Conservation (phyloP, 1,139 yeast genomes). For the Lodderomyces theae region DNA sequence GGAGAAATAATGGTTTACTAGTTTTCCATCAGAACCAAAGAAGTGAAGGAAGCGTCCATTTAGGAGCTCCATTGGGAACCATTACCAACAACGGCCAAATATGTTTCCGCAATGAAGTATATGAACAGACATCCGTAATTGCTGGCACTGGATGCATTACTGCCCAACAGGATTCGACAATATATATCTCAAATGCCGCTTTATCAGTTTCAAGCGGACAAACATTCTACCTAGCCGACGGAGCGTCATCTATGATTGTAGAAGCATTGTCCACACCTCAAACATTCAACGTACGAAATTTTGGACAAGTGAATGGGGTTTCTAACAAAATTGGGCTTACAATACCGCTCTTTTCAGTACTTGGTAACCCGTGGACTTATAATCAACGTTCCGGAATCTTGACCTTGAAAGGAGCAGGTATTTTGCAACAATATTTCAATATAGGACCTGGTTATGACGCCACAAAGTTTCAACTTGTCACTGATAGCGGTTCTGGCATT, state of each 20-base stretch:
- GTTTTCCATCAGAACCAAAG: constrained; percentile 23
- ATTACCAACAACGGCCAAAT: constrained; percentile 31
- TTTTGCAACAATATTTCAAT: constrained; percentile 16
- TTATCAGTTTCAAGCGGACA: constrained; percentile 20
- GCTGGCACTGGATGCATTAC: constrained; percentile 30
- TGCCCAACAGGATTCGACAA: constrained; percentile 21
- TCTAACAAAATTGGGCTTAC: constrained; percentile 27
- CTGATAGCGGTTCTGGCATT: constrained; percentile 18
- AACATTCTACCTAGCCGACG: constrained; percentile 21
- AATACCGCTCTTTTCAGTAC: constrained; percentile 11
- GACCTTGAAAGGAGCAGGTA: constrained; percentile 14
- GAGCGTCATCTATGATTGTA: constrained; percentile 21
- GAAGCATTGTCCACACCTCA: constrained; percentile 18
- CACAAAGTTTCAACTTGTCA: constrained; percentile 13
- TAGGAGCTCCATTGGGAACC: constrained; percentile 20
- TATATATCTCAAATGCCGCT: constrained; percentile 20
- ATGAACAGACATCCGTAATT: constrained; percentile 24
- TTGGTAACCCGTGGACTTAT: constrained; percentile 12
- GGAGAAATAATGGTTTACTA: constrained; percentile 28
- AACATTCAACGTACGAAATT: constrained; percentile 30
- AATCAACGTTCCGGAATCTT: constrained; percentile 21
- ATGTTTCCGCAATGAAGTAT: constrained; percentile 25
- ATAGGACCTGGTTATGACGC: constrained; percentile 24
- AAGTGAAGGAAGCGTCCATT: constrained; percentile 17
- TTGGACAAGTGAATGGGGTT: constrained; percentile 24